Conservation (phyloP, 108 stramenopile species). For the Pseudonitzschia multistriata region DNA sequence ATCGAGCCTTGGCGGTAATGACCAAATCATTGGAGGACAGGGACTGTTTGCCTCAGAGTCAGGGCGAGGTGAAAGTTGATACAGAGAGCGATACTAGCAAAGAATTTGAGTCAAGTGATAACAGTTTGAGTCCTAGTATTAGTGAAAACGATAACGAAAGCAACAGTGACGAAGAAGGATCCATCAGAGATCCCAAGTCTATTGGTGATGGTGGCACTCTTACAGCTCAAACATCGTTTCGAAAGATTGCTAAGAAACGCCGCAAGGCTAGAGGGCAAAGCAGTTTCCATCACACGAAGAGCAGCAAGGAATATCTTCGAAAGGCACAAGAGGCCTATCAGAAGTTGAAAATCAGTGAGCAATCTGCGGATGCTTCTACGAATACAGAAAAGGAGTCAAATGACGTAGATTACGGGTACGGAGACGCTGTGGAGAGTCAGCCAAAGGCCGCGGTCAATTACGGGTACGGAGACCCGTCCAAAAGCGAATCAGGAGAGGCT, state of each 20-base stretch:
- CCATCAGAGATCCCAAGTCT: background rate
- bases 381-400: background rate
- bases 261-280: slow-evolving; percentile 13
- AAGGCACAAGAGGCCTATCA: slow-evolving; percentile 24
- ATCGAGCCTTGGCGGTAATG: slow-evolving; percentile 10
- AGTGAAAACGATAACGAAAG: background rate
- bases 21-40: background rate
- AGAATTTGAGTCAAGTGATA: background rate
- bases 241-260: slow-evolving; percentile 30
- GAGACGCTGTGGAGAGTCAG: background rate
- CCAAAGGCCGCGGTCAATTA: too few relatives aligned
- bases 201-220: background rate
- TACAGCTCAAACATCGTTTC: background rate
- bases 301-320: slow-evolving; percentile 30
- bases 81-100: background rate
- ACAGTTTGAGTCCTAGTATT: background rate
- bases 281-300: slow-evolving; percentile 31
- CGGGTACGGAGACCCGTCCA: background rate
- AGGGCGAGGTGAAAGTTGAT: background rate
- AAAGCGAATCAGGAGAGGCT: background rate
- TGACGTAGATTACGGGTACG: too few relatives aligned
- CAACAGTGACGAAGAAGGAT: background rate
- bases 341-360: background rate
- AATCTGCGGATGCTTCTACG: slow-evolving; percentile 22
- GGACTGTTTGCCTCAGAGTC: background rate